Base-by-base conservation (phyloP, 345 rosid genomes). In the Syzygium oleosum region DNA sequence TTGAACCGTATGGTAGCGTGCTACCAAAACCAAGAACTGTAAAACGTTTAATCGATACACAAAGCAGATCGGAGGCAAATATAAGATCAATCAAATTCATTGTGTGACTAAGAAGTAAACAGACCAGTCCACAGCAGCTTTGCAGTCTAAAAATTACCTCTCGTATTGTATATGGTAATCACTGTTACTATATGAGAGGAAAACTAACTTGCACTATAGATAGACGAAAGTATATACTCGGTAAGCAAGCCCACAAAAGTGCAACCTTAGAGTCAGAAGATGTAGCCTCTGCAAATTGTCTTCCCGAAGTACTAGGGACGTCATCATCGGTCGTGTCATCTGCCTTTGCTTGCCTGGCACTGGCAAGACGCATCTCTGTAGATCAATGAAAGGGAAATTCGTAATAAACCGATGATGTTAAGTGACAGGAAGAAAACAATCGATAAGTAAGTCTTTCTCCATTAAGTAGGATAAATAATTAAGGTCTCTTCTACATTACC, bases 321-420 rank as follows among this genome's bases (percentile, higher is more conserved):
- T 95, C 98, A 56, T 97, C 98, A 52, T 94, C 99, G 73, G 92
- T 88, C 49, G 91, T 88, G 86, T 95, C 95, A 51, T 95, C 97
- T 59, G 92, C 91, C 86, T 91, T 93, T 51, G 90, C 94, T 90
- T 91, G 94, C 90, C 98, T 96, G 27, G 94, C 96, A 91, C 90
- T 93, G 79, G 98, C 95, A 89, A 97, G 99, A 65, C 92, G 95
- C 89, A 95, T 88, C 90, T 97, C 99, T 97, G 91, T 85, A 87
- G 29, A 89, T 52, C 90, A 89, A 46, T 78, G 29, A 25, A 59
- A 90, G 89, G 86, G 87, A 87, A 89, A 29, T 61, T 52, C 55
- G n/a, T 56, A n/a, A 85, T 87, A 53, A 34, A 34, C 41, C 56
- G 52, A 58, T 43, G 49, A 84, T 65, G 84, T 73, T 22, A 83